phyloP scores from a whole-genome alignment of 116 monocot genomes.

The Posidonia oceanica region DNA sequence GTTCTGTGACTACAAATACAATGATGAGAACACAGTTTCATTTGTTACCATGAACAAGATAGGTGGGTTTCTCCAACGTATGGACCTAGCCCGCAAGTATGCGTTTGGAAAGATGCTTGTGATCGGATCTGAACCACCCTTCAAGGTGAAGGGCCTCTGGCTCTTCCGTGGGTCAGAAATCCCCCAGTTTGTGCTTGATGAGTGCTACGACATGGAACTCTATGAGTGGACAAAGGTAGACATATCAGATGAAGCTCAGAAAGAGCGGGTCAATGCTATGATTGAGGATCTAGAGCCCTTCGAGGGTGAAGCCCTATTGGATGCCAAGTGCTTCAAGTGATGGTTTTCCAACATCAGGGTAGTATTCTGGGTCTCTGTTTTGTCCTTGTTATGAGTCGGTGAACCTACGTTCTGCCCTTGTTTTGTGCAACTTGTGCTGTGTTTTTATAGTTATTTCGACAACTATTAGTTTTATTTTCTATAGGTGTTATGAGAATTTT shows the following conservation, averaged over 20 bases:
- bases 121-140: constrained; percentile 26
- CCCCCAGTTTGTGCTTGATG: constrained; percentile 32
- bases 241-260: constrained; percentile 53
- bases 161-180: constrained; percentile 32
- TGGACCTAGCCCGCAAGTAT: constrained; percentile 69
- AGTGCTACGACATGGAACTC: constrained; percentile 28
- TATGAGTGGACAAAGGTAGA: constrained; percentile 58
- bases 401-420: no score
- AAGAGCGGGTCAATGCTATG: constrained; percentile 66
- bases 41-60: constrained; percentile 77
- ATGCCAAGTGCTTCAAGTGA: constrained; percentile 76
- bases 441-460: no score
- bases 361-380: no score
- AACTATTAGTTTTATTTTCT: no score
- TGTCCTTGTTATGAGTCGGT: no score
- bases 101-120: constrained; percentile 52
- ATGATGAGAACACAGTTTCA: constrained; percentile 74
- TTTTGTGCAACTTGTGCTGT: no score
- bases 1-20: constrained; percentile 83
- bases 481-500: no score
- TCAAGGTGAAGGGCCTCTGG: constrained; percentile 32
- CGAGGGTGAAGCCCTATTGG: constrained; percentile 56
- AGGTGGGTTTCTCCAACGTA: constrained; percentile 65
- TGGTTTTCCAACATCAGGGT: neutral
- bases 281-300: constrained; percentile 79